Conservation (phyloP, 257 asterid genomes). For the Rubia yunnanensis region DNA sequence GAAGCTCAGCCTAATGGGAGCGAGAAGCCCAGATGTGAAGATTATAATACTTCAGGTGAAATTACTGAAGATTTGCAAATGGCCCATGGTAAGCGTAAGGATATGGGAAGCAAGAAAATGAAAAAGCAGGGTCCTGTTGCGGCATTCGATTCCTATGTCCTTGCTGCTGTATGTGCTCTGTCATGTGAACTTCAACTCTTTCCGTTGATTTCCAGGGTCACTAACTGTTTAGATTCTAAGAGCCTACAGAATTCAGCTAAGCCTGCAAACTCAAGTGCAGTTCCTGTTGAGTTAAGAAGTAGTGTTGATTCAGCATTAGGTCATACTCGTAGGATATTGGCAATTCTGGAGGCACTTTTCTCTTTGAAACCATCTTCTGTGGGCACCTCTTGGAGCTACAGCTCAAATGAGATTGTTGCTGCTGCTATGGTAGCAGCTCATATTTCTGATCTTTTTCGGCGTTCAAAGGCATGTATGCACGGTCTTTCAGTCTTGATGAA, state of each 20-base stretch:
- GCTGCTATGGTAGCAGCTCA: conserved; percentile 99
- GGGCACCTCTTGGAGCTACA: conserved; percentile 85
- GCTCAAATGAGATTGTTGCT: conserved; percentile 94
- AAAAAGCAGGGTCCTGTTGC: conserved; percentile 92
- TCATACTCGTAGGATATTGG: conserved; percentile 81
- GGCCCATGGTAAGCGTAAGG: conserved; percentile 34
- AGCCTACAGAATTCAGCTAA: conserved; percentile 24
- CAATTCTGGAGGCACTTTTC: conserved; percentile 95
- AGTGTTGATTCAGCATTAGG: conserved; percentile 76
- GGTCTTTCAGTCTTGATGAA: conserved; percentile 71
- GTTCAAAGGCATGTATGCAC: conserved; percentile 93
- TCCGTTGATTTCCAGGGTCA: conserved; percentile 65
- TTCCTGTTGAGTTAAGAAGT: conserved; percentile 40
- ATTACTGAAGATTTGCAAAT: conserved; percentile 31
- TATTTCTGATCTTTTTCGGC: conserved; percentile 85
- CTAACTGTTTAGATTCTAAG: conserved; percentile 26
- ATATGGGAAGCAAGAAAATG: conserved; percentile 29
- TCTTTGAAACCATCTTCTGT: conserved; percentile 92
- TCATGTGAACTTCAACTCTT: conserved; percentile 93
- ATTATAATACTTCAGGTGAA: conserved; percentile 27
- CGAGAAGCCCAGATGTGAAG: conserved; percentile 63
- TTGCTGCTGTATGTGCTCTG: conserved; percentile 97
- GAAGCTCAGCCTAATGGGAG: conserved; percentile 80
- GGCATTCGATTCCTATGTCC: conserved; percentile 91
- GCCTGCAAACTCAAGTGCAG: conserved; percentile 40